These are phyloP conservation scores for Termitomyces eurrhizus DNA, from an alignment of 768 basidiomycete species.

Conservation along the genomic window DNA sequence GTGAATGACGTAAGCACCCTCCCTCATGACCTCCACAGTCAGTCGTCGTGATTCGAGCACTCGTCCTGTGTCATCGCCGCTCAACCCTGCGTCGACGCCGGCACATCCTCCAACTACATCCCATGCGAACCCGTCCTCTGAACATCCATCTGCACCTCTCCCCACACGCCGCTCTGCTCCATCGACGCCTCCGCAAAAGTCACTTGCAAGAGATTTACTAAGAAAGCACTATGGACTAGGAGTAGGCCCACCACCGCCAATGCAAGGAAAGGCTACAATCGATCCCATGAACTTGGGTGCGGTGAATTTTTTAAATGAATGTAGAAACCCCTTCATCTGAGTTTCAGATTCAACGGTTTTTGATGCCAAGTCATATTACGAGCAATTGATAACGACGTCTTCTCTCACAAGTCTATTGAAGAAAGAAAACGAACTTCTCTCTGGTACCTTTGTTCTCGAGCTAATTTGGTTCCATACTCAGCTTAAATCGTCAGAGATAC, in stretches of 20 bases:
- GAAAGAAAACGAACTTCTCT: conserved; percentile 77
- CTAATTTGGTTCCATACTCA: neutral
- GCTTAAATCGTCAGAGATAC: conserved; percentile 58
- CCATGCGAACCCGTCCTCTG: conserved; percentile 12
- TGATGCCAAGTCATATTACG: conserved; percentile 81
- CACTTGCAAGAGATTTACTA: conserved; percentile 70
- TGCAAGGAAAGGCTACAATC: conserved; percentile 49
- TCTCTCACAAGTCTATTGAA: conserved; percentile 71
- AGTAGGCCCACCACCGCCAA: conserved; percentile 64
- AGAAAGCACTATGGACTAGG: conserved; percentile 87
- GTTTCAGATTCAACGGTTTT: conserved; percentile 74
- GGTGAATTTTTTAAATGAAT: conserved; percentile 22
- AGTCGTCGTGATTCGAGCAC: conserved; percentile 23
- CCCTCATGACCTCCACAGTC: conserved; percentile 18
- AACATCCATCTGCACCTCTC: conserved; percentile 9
- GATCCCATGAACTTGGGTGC: conserved; percentile 84
- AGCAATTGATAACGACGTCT: conserved; percentile 80
- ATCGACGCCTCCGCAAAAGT: conserved; percentile 37
- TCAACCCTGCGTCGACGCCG: conserved; percentile 39
- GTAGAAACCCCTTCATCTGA: neutral
- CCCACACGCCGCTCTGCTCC: conserved; percentile 25
- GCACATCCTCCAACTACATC: conserved; percentile 21
- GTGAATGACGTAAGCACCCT: conserved; percentile 11
- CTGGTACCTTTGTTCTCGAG: conserved; percentile 37
- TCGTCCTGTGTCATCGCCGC: conserved; percentile 39